Conservation (phyloP, 148 eudicot genomes). For the Tetragonia tetragonoides region DNA sequence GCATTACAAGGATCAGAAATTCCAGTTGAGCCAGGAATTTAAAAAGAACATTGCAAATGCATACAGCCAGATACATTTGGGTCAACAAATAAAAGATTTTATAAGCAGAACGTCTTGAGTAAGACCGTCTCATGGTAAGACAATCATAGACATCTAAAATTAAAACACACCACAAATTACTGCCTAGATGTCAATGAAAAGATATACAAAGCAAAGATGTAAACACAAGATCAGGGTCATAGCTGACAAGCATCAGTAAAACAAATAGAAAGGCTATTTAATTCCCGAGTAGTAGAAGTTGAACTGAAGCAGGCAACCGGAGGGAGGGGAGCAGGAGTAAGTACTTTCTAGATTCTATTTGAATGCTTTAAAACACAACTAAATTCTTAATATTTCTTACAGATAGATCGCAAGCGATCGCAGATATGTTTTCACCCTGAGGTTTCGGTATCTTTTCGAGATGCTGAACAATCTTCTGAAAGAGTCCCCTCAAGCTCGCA, state of each 20-base stretch:
- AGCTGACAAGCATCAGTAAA: neutral
- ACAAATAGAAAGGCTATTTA: neutral
- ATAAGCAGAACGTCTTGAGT: too few species aligned
- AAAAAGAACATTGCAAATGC: too few species aligned
- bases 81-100: too few species aligned
- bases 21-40: too few species aligned
- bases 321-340: neutral
- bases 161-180: neutral
- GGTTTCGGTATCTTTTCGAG: constrained; percentile 95
- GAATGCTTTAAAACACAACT: constrained; percentile 1
- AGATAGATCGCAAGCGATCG: constrained; percentile 89
- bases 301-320: neutral
- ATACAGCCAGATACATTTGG: too few species aligned
- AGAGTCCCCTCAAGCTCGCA: constrained; percentile 73
- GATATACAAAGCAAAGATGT: neutral
- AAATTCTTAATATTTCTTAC: constrained; percentile 44
- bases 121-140: too few species aligned
- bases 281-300: neutral
- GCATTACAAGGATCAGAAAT: too few species aligned
- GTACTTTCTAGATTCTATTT: neutral
- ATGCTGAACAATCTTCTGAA: constrained; percentile 90
- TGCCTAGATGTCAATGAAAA: neutral
- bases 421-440: constrained; percentile 91
- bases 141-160: too few species aligned
- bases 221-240: neutral